Evolutionary conservation across 768 basidiomycete species (phyloP).

Genomic region (Leccinum subgranulosum): DNA sequence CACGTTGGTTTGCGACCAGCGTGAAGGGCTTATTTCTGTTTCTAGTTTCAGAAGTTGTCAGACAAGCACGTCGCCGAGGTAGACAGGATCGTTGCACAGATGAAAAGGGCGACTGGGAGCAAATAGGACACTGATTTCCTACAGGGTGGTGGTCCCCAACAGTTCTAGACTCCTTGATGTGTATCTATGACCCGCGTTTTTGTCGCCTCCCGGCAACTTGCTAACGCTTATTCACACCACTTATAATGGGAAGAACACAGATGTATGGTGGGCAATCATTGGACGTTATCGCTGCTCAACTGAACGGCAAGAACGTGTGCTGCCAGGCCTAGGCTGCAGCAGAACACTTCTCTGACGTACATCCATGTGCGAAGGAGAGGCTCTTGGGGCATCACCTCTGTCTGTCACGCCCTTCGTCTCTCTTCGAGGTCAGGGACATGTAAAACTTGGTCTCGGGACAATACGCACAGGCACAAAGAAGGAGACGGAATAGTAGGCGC

Average conservation of each 20-base stretch:
- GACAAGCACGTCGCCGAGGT: constrained; percentile 62
- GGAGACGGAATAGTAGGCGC: no score
- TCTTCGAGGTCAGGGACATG: no score
- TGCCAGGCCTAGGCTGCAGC: neutral
- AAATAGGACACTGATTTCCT: constrained; percentile 14
- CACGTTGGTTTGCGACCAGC: neutral
- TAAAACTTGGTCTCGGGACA: no score
- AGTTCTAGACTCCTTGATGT: neutral
- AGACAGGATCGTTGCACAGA: constrained; percentile 58
- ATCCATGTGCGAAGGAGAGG: no score
- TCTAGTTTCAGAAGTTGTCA: constrained; percentile 71
- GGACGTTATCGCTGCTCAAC: neutral
- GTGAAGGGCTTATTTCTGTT: neutral
- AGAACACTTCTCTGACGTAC: no score
- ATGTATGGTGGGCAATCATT: neutral
- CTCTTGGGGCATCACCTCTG: no score
- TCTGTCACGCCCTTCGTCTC: no score
- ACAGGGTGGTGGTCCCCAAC: neutral
- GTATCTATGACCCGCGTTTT: neutral
- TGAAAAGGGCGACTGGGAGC: constrained; percentile 54
- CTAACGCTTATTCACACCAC: neutral
- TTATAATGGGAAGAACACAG: neutral
- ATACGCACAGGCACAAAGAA: no score
- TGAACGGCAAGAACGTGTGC: neutral
- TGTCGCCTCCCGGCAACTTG: neutral